Evolutionary conservation across 257 asterid genomes (phyloP), one percentile per base, ranked within the genome.

Genomic region (Datura wrightii): DNA sequence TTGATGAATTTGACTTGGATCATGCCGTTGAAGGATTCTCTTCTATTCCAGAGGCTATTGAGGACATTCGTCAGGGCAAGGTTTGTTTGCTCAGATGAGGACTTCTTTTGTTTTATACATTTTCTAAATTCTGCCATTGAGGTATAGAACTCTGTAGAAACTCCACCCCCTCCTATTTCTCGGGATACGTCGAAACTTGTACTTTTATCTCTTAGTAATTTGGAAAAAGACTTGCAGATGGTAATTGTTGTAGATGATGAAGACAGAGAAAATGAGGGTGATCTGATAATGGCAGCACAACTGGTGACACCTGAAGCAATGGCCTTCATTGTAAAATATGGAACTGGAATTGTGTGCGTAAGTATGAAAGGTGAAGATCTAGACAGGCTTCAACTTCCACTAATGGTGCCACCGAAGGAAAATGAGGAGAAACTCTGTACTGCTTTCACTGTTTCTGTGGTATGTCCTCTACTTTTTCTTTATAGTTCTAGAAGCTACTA

Each of bases 181-280:
- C 31, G 50, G 31, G 13, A 31, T 18, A 50, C 0, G 3, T 50
- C 82, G 42, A 50, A 50, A 76, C 62, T 50, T 76, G 11, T 76
- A 31, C 63, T 14, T 7, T 14, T 46, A 31, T 24, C 82, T 1
- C 46, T 31, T 76, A 76, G 82, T 76, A 31, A 31, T 76, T 50
- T 50, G 15, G 82, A 3, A 76, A 76, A 50, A 7, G 31, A 13
- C n/a, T 44, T 90, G 93, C 92, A 97, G 99, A 95, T 97, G 90
- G 98, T 97, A 8, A 87, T 97, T 60, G 99, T 95, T 44, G 99
- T 97, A 5, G 99, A 97, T 88, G 99, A 97, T 46, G 99, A 97
- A 90, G 98, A 95, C 87, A 89, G 99, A 89, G 99, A 97, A 89
- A 97, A 97, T 58, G 99, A 97, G 93, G 99, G 99, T 81, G 99